Evolutionary conservation across 495 filamentous ascomycete species (phyloP).

Genomic region (Articulospora tetracladia): DNA sequence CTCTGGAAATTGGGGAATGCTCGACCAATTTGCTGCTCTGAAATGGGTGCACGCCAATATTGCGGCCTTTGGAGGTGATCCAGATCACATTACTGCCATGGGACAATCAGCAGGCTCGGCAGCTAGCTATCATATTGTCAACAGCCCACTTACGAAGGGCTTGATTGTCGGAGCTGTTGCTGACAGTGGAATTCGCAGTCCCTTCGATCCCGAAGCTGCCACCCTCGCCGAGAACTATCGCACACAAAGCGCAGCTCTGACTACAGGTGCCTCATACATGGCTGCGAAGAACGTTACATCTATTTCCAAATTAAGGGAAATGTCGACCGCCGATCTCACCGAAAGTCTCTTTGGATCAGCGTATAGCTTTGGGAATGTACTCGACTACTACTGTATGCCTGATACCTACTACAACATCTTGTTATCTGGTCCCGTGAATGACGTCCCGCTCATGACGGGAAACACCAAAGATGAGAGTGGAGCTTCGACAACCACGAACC

Average conservation of each 20-base stretch:
- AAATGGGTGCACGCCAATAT: constrained; percentile 71
- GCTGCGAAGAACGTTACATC: not conserved
- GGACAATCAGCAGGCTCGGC: constrained; percentile 37
- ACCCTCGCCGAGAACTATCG: constrained; percentile 11
- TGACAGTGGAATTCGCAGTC: constrained; percentile 9
- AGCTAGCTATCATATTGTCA: constrained; percentile 10
- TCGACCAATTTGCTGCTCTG: constrained; percentile 65
- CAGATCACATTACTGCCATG: constrained; percentile 27
- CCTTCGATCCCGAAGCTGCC: constrained; percentile 3
- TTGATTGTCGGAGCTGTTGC: constrained; percentile 5
- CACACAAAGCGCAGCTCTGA: not conserved
- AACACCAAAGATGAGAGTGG: constrained; percentile 15
- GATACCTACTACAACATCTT: constrained; percentile 9
- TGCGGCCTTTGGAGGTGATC: constrained; percentile 64
- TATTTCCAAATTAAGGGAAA: not conserved
- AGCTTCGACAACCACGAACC: not conserved
- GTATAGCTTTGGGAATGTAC: constrained; percentile 5
- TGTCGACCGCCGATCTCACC: not conserved
- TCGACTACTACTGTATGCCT: constrained; percentile 14
- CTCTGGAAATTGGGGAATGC: constrained; percentile 57
- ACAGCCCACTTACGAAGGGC: constrained; percentile 12
- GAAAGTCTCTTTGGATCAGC: not conserved
- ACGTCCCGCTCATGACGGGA: constrained; percentile 12
- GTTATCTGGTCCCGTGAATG: not conserved
- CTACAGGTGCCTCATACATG: not conserved